Evolutionary conservation across 257 asterid genomes (phyloP), one percentile per base, ranked within the genome.

Genomic region (Nemophila menziesii): DNA sequence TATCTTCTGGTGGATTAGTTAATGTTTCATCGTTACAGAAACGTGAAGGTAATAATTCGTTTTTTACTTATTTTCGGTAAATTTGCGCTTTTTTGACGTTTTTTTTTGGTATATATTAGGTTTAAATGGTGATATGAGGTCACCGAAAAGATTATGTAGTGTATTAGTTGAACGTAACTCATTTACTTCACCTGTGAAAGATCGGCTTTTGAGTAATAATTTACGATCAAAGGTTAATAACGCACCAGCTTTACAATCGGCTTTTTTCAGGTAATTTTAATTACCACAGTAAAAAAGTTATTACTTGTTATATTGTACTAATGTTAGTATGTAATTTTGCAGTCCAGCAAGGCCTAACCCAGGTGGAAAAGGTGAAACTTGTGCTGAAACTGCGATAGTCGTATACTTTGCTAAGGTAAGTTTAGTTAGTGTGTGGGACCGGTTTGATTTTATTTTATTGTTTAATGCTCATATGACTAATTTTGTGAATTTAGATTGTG

Each of bases 341-440:
- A 90, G 99, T 69, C 96, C 99, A 58, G 86, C 94, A 48, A 80
- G 99, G 61, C 94, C 86, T 36, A 77, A 58, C 70, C 99, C 96
- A 42, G 86, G 92, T 55, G 96, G 93, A 54, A 94, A 93, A 56
- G 96, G 96, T 55, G 99, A 90, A 73, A 85, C 96, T 1, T 85
- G 94, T 62, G 99, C 99, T 12, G 99, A 90, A 77, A 86, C 96
- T 37, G 87, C 93, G 20, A 72, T 85, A 24, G 73, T 66, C 49
- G 86, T 90, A 49, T 90, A 85, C 54, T 77, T 90, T 56, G 68
- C 86, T 61, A 90, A 90, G 96, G 99, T 90, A 75, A 4, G 15
- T 7, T 8, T 15, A 9, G 36, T 29, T 26, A 26, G 33, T 10
- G 9, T 29, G 12, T 29, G 36, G 36, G n/a, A n/a, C n/a, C n/a